Percentiles rank a stretch among this genome's conserved stretches.
These are phyloP conservation scores for Suhomyces kilbournensis DNA, from an alignment of 805 yeast species.

Conservation along the genomic window DNA sequence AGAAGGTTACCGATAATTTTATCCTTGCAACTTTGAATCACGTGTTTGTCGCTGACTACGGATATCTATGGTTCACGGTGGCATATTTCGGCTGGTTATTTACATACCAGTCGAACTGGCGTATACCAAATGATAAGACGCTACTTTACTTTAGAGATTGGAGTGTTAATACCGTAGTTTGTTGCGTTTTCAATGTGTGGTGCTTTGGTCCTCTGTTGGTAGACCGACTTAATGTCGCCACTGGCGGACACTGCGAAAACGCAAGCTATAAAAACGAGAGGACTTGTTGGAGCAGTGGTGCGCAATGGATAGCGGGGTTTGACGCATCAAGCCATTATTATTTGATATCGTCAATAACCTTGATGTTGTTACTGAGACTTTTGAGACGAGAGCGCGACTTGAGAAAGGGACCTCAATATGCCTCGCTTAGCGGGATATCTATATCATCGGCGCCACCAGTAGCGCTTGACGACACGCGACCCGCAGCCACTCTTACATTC, in stretches of 20 bases:
- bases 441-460: background rate
- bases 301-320: conserved; percentile 31
- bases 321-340: conserved; percentile 56
- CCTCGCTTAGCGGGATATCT: conserved; percentile 5
- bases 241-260: conserved; percentile 40
- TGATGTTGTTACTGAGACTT: conserved; percentile 24
- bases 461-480: background rate
- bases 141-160: conserved; percentile 8
- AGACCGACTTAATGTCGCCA: conserved; percentile 22
- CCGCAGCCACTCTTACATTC: background rate
- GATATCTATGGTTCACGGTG: conserved; percentile 29
- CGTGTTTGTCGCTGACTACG: conserved; percentile 23
- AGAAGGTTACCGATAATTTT: conserved; percentile 10
- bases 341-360: conserved; percentile 41
- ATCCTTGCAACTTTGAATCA: conserved; percentile 17
- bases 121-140: conserved; percentile 4
- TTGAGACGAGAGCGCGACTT: background rate
- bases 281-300: background rate
- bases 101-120: conserved; percentile 4
- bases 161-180: conserved; percentile 9
- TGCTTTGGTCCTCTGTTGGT: conserved; percentile 34
- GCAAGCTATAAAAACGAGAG: conserved; percentile 8
- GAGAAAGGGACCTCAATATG: background rate
- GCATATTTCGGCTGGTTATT: conserved; percentile 14
- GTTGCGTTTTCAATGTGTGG: conserved; percentile 22